phyloP scores from a whole-genome alignment of 2,329 filamentous ascomycete species.

The Colletotrichum euphorbiae region DNA sequence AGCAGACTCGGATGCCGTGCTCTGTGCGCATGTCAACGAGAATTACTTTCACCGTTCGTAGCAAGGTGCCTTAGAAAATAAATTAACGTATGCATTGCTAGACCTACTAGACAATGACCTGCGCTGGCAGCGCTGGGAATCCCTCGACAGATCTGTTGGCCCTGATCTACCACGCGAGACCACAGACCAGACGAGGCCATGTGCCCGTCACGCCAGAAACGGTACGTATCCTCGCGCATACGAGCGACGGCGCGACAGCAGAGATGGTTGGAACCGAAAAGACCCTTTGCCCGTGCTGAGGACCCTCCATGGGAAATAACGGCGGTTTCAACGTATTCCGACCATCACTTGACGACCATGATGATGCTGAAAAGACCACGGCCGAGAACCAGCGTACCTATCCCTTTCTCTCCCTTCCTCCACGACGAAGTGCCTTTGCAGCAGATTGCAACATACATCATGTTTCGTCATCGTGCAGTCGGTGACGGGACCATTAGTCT shows the following conservation, averaged over 20 bases:
- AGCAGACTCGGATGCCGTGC: too few relatives aligned
- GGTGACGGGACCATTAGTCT: not conserved
- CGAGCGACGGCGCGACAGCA: not conserved
- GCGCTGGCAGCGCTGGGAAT: not conserved
- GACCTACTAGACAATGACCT: not conserved
- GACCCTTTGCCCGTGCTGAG: slow-evolving; percentile 13
- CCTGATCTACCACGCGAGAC: slow-evolving; percentile 37
- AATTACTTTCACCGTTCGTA: too few relatives aligned
- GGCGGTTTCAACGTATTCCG: not conserved
- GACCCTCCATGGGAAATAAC: not conserved
- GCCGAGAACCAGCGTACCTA: not conserved
- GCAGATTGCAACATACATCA: slow-evolving; percentile 27
- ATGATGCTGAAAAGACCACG: not conserved
- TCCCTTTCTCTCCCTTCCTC: not conserved
- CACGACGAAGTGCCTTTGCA: slow-evolving; percentile 1
- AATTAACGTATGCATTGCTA: not conserved
- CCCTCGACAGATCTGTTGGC: slow-evolving; percentile 33
- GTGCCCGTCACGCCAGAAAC: slow-evolving; percentile 29
- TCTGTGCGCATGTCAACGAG: too few relatives aligned
- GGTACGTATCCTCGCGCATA: slow-evolving; percentile 12
- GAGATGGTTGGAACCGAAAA: not conserved
- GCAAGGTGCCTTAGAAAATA: too few relatives aligned
- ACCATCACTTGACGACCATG: not conserved
- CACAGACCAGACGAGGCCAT: slow-evolving; percentile 36
- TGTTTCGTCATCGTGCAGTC: slow-evolving; percentile 32